Evolutionary conservation across 768 basidiomycete species (phyloP), one percentile per base, ranked within the genome.

Genomic region (Boletus pseudo-olivaceus): DNA sequence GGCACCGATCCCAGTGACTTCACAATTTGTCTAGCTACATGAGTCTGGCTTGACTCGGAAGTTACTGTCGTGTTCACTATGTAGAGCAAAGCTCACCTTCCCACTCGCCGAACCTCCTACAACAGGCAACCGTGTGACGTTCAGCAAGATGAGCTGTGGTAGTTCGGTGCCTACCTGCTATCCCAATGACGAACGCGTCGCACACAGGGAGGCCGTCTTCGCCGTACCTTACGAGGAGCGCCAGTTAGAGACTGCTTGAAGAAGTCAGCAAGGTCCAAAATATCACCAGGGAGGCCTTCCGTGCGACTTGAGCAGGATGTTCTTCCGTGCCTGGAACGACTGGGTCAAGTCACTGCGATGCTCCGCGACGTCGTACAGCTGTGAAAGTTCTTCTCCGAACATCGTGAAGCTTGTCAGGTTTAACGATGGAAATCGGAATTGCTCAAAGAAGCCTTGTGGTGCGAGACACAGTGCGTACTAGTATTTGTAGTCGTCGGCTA

Each of bases 101-200:
- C 91, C 91, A 59, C 90, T 92, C 2, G 88, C 90, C 55, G 90
- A 92, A 11, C 90, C 90, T 46, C 89, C 89, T 90, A 61, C 23
- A 56, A 57, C 20, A 54, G 51, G 51, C 27, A 32, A 9, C 14
- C 40, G 9, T 15, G 49, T 50, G 35, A 54, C 17, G 1, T 43
- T 59, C 11, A 48, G 51, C 15, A 19, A 15, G 39, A 38, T 15
- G 27, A 41, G 6, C 33, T 33, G n/a, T 33, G 26, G 32, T 49
- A 33, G 19, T 8, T 34, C n/a, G 69, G 75, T 51, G 32, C 66
- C 15, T 64, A 88, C 91, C 91, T 66, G 88, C 89, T 57, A 93
- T 83, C 8, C 83, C 91, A 54, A 93, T 82, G 38, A 93, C 91
- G 63, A 92, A 93, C 15, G 91, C 91, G 65, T 87, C 83, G 38